A percentile compares a stretch with the other conserved stretches of the same genome.
Conservation (phyloP, 805 yeast genomes). For the Candida ovalis region DNA sequence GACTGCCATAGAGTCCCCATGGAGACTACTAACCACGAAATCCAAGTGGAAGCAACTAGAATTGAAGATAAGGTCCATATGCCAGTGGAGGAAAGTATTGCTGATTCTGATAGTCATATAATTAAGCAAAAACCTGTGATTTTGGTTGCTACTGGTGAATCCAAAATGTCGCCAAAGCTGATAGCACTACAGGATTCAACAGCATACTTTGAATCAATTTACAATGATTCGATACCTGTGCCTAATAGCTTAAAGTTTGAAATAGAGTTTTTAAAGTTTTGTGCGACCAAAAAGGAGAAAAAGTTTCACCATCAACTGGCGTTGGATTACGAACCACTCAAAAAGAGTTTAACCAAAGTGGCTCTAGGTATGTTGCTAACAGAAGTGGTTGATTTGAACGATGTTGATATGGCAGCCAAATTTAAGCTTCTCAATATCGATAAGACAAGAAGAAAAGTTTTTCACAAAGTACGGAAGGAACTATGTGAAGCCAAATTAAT, state of each 20-base stretch:
- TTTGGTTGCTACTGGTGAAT: too few species aligned
- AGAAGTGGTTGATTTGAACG: constrained; percentile 11
- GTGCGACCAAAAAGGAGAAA: constrained; percentile 7
- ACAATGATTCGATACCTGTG: not conserved
- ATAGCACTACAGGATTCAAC: constrained; percentile 3
- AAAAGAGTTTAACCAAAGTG: constrained; percentile 12
- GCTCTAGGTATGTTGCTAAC: constrained; percentile 13
- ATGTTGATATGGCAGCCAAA: constrained; percentile 7
- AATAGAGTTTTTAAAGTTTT: constrained; percentile 21
- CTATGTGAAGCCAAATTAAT: constrained; percentile 21
- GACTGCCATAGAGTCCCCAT: not conserved
- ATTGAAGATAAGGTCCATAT: not conserved
- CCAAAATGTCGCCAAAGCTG: not conserved
- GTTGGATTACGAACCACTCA: constrained; percentile 10
- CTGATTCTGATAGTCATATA: too few species aligned
- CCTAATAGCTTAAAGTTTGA: constrained; percentile 5
- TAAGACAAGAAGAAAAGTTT: constrained; percentile 17
- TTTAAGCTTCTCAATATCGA: constrained; percentile 9
- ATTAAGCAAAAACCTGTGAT: too few species aligned
- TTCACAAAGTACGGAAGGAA: constrained; percentile 25
- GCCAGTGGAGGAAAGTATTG: not conserved
- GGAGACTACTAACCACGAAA: not conserved
- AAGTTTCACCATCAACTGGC: constrained; percentile 19
- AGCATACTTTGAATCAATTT: not conserved
- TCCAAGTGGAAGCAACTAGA: not conserved